phyloP scores from a whole-genome alignment of 345 rosid species.

The Melaleuca quinquenervia region DNA sequence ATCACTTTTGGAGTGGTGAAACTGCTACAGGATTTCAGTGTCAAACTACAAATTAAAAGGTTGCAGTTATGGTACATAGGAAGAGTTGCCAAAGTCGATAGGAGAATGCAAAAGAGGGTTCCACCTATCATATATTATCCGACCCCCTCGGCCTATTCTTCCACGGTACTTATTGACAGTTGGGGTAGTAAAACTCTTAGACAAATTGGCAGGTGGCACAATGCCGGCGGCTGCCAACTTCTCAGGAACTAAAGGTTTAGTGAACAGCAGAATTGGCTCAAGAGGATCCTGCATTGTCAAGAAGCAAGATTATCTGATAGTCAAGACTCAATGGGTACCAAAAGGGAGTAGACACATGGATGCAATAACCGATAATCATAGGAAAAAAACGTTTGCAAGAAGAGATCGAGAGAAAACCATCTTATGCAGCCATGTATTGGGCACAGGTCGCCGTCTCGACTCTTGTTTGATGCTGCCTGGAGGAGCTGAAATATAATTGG shows the following conservation, averaged over 20 bases:
- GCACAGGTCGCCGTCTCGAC: constrained; percentile 44
- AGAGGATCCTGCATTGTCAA: constrained; percentile 62
- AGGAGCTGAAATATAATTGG: constrained; percentile 31
- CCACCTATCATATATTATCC: constrained; percentile 92
- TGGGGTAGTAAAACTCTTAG: constrained; percentile 24
- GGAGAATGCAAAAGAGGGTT: constrained; percentile 71
- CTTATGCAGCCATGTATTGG: constrained; percentile 75
- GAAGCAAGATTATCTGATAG: not conserved
- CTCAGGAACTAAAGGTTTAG: constrained; percentile 82
- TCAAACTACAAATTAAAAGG: not conserved
- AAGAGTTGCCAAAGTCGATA: constrained; percentile 52
- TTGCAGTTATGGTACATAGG: constrained; percentile 39
- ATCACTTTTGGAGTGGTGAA: not conserved
- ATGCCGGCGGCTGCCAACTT: constrained; percentile 84
- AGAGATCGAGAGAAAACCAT: constrained; percentile 30
- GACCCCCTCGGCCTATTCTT: constrained; percentile 95
- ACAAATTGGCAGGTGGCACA: constrained; percentile 55
- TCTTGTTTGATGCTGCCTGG: constrained; percentile 56
- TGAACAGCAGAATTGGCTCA: constrained; percentile 82
- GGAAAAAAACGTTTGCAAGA: not conserved
- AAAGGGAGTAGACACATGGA: not conserved
- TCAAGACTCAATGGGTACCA: not conserved
- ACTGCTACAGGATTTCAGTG: not conserved
- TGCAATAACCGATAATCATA: not conserved
- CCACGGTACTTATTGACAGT: constrained; percentile 52